Evolutionary conservation across 805 yeast species (phyloP), one percentile per base, ranked within the genome.

Genomic region (Ogataea populi-albae): DNA sequence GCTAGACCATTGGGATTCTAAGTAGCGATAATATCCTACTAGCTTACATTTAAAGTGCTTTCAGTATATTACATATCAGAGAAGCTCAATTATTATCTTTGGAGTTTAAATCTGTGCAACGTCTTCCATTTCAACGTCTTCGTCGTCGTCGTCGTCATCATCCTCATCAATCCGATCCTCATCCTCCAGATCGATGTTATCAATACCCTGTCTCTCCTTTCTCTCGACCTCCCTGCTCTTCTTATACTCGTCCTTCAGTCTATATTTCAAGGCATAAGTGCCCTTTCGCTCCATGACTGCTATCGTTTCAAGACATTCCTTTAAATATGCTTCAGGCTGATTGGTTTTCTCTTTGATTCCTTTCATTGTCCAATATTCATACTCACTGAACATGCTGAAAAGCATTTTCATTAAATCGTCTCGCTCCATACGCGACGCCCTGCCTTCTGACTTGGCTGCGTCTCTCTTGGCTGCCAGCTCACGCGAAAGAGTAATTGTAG

Each of bases 291-390:
- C 89, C 55, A 93, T 71, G 21, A 77, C 73, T 1, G 98, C 98
- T 54, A 93, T 86, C 31, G 83, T 77, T 43, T 91, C 98, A 32
- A 93, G 67, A 39, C 93, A 85, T 57, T 89, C 96, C 56, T 89
- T 87, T 45, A 93, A 68, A 59, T 86, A 94, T 15, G 81, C 81
- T 58, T 93, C 98, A 2, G 98, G 98, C 68, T 93, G 98, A 52
- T 82, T 81, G 3, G 97, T 88, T 49, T 95, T 76, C 58, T 93
- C 98, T 54, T 87, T 83, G 43, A 93, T 69, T 25, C 96, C 96
- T 62, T 88, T 88, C 71, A 93, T 72, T 8, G 93, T 80, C 98
- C 98, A 93, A 62, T 89, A 93, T 57, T 91, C 97, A 59, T 84
- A 87, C 59, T 89, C 94, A 61, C 88, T 96, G 62, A 93, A 93